phyloP scores from a whole-genome alignment of 176 grass and related monocot species.

The Oryza rufipogon region DNA sequence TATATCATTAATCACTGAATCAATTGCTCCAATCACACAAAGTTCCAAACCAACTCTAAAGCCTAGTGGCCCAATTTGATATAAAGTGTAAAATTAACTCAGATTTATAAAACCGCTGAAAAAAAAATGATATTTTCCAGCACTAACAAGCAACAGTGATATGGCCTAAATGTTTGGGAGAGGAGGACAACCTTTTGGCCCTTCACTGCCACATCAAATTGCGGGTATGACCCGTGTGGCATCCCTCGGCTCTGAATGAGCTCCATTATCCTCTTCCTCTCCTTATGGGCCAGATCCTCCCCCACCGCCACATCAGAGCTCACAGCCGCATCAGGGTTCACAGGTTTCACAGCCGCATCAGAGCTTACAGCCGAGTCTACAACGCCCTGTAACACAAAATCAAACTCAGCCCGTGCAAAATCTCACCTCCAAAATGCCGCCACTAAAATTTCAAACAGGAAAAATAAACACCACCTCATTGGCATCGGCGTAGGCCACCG shows the following conservation, averaged over 20 bases:
- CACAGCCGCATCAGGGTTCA: not conserved
- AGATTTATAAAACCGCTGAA: not conserved
- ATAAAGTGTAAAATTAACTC: not conserved
- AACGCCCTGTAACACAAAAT: conserved; percentile 37
- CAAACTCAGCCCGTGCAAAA: conserved; percentile 14
- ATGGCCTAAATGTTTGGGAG: not conserved
- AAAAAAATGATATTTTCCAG: conserved; percentile 1
- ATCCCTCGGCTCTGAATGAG: conserved; percentile 57
- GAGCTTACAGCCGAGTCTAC: not conserved
- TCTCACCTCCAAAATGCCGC: not conserved
- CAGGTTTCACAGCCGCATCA: too few species aligned
- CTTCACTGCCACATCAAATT: conserved; percentile 63
- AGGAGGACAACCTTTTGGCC: conserved; percentile 54
- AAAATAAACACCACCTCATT: conserved; percentile 23
- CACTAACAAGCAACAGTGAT: conserved; percentile 5
- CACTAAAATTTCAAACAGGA: not conserved
- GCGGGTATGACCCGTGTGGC: conserved; percentile 62
- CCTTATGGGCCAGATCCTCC: conserved; percentile 59
- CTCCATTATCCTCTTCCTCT: conserved; percentile 72
- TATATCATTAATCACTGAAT: not conserved
- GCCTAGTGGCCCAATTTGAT: not conserved
- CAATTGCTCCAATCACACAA: not conserved
- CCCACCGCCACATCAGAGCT: conserved; percentile 15
- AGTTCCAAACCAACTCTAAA: not conserved
- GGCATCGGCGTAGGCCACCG: conserved; percentile 59